phyloP scores from a whole-genome alignment of 345 rosid genomes.

The Brassica nigra region DNA sequence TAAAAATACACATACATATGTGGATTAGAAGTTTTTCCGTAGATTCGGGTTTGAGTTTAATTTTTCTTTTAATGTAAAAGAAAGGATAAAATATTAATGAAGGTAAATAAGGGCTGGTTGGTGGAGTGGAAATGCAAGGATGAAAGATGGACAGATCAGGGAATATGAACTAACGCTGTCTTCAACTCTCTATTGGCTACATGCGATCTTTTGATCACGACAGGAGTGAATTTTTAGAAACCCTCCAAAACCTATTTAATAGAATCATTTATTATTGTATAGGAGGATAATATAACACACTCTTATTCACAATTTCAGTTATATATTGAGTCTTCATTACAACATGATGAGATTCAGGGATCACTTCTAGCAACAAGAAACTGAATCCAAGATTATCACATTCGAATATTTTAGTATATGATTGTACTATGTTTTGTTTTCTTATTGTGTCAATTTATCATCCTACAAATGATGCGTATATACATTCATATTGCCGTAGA shows the following conservation, averaged over 20 bases:
- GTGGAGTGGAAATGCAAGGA: slow-evolving; percentile 20
- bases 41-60: not conserved
- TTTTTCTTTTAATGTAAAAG: not conserved
- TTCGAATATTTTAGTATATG: not conserved
- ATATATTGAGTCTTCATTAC: not conserved
- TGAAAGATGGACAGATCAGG: slow-evolving; percentile 25
- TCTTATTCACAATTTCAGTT: not conserved
- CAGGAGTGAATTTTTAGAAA: slow-evolving; percentile 32
- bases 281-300: not conserved
- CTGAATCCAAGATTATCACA: not conserved
- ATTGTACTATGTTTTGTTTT: not conserved
- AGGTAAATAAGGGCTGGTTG: slow-evolving; percentile 43
- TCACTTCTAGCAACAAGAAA: not conserved
- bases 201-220: slow-evolving; percentile 34
- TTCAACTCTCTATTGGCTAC: slow-evolving; percentile 37
- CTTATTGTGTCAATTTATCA: not conserved
- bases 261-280: slow-evolving; percentile 10
- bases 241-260: slow-evolving; percentile 37
- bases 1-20: not conserved
- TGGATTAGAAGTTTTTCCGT: not conserved
- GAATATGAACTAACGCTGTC: slow-evolving; percentile 35
- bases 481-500: not conserved
- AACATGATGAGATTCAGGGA: not conserved
- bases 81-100: slow-evolving; percentile 30
- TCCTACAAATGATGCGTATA: not conserved